A percentile compares a stretch with the other conserved stretches of the same genome.
These are phyloP conservation scores for Pseudopithomyces maydicus DNA, from an alignment of 2,329 filamentous ascomycete species.

Conservation along the genomic window DNA sequence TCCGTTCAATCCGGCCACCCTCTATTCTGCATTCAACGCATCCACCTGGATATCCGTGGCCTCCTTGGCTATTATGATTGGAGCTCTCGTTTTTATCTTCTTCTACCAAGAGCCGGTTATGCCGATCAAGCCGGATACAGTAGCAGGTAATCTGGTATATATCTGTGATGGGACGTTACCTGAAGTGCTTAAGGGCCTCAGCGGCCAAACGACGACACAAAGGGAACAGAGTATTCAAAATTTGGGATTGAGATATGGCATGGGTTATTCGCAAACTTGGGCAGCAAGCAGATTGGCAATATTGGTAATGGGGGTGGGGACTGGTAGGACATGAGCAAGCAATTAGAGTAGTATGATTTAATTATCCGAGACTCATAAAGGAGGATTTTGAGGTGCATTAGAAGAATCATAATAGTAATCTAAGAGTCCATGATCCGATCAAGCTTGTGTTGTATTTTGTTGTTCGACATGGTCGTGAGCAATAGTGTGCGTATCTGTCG, in stretches of 20 bases:
- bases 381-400: too few species aligned
- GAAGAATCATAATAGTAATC: too few species aligned
- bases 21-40: constrained; percentile 7
- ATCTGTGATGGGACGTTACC: constrained; percentile 1
- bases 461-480: too few species aligned
- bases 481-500: too few species aligned
- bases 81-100: constrained; percentile 3
- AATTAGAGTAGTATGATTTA: too few species aligned
- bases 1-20: constrained; percentile 10
- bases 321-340: too few species aligned
- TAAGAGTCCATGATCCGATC: too few species aligned
- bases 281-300: not conserved
- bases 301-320: not conserved
- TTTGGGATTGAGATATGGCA: not conserved
- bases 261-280: not conserved
- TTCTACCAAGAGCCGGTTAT: constrained; percentile 9
- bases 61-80: constrained; percentile 7
- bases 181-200: not conserved
- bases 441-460: too few species aligned
- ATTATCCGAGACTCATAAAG: too few species aligned
- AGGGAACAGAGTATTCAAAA: not conserved
- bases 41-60: constrained; percentile 11
- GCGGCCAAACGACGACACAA: not conserved
- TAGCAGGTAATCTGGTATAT: constrained; percentile 9
- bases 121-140: constrained; percentile 7